A percentile compares a stretch with the other conserved stretches of the same genome.
phyloP scores from a whole-genome alignment of 2,329 filamentous ascomycete genomes.

The Chaetomium sp. region DNA sequence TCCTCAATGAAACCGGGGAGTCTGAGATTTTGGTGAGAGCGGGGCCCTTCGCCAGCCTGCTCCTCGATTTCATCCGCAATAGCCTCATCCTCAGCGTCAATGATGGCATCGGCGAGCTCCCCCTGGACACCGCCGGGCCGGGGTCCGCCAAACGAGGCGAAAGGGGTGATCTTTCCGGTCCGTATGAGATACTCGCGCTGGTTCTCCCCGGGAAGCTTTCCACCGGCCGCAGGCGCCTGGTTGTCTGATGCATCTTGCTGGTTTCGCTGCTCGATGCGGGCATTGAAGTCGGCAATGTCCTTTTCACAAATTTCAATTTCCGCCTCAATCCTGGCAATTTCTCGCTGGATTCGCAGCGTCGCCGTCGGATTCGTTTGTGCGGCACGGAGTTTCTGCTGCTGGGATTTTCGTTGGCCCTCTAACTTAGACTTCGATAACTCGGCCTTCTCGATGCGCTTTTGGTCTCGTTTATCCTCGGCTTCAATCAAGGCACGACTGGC shows the following conservation, averaged over 20 bases:
- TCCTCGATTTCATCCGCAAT: constrained; percentile 53
- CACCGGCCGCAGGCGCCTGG: constrained; percentile 21
- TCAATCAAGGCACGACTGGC: constrained; percentile 62
- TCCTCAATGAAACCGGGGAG: constrained; percentile 69
- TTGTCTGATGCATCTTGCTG: constrained; percentile 52
- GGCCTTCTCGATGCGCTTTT: constrained; percentile 63
- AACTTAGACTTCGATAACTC: constrained; percentile 60
- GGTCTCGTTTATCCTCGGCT: constrained; percentile 64
- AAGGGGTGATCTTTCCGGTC: constrained; percentile 96
- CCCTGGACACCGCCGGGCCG: constrained; percentile 64
- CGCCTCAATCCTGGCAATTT: constrained; percentile 67
- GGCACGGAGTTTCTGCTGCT: constrained; percentile 50
- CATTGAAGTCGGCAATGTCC: constrained; percentile 78
- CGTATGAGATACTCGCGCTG: constrained; percentile 88
- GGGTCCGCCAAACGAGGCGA: constrained; percentile 74
- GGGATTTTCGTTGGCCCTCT: constrained; percentile 63
- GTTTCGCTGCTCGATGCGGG: constrained; percentile 76
- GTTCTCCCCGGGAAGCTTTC: constrained; percentile 72
- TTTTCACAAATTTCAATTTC: constrained; percentile 66
- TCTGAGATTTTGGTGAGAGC: constrained; percentile 73
- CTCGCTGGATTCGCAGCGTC: constrained; percentile 61
- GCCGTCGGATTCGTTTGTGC: constrained; percentile 51
- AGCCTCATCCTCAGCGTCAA: constrained; percentile 80
- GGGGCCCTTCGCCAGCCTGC: constrained; percentile 49
- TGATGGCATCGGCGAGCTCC: constrained; percentile 73